A percentile compares a stretch with the other conserved stretches of the same genome.
Evolutionary conservation across 1,284 basidiomycete genomes (phyloP).

Genomic region (Xerocomus nothofagi): DNA sequence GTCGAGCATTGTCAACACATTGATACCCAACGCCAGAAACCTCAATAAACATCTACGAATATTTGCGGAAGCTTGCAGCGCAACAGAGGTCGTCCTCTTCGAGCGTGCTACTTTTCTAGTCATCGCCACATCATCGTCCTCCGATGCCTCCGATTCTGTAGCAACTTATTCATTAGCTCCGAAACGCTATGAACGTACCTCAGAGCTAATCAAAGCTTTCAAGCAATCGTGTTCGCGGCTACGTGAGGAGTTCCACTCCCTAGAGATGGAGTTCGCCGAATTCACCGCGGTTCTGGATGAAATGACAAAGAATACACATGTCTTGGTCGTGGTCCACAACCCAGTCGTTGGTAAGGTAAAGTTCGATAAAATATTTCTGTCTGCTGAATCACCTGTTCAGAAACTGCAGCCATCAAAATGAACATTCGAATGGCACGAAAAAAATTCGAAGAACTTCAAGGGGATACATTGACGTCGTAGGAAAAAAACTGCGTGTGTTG

Average conservation of each 20-base stretch:
- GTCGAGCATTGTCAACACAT: slow-evolving; percentile 95
- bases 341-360: slow-evolving; percentile 73
- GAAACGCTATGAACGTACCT: slow-evolving; percentile 93
- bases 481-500: not conserved
- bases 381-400: slow-evolving; percentile 39
- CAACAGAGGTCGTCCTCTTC: slow-evolving; percentile 94
- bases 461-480: slow-evolving; percentile 44
- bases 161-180: slow-evolving; percentile 58
- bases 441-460: slow-evolving; percentile 84
- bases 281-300: slow-evolving; percentile 94
- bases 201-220: slow-evolving; percentile 93
- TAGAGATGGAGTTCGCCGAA: slow-evolving; percentile 80
- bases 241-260: slow-evolving; percentile 76
- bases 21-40: slow-evolving; percentile 92
- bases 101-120: slow-evolving; percentile 98
- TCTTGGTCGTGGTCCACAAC: slow-evolving; percentile 87
- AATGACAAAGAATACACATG: slow-evolving; percentile 92
- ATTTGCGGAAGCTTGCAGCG: slow-evolving; percentile 83
- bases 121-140: slow-evolving; percentile 72
- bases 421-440: slow-evolving; percentile 80
- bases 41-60: slow-evolving; percentile 85
- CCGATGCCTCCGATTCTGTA: slow-evolving; percentile 32
- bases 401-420: slow-evolving; percentile 80
- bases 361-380: not conserved
- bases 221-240: slow-evolving; percentile 86